Base-by-base conservation (phyloP, 768 basidiomycete genomes). In the Mycena amicta region DNA sequence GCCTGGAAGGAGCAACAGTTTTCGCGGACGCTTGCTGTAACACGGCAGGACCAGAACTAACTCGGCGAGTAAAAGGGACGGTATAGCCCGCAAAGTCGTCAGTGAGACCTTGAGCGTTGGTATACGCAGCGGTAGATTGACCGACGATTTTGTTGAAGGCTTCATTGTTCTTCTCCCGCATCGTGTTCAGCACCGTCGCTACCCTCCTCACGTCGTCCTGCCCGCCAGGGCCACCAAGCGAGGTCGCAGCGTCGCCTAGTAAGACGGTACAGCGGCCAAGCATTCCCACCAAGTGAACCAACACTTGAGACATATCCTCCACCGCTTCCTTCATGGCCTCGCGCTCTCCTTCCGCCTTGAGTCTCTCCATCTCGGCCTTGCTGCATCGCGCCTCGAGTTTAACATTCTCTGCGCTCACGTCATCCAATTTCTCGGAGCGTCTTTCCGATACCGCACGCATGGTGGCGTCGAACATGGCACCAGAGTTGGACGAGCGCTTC, bases 381-480 rank as follows among this genome's bases (percentile, higher is more conserved):
- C 81, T 80, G 71, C 78, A 82, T 51, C 78, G 76, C 1, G 87
- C 87, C 58, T 91, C 87, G 23, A 89, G 79, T 67, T 86, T 88
- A 66, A 95, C 75, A 61, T 83, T 88, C 59, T 91, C 87, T 25
- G 85, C 69, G 65, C 80, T 83, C 37, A 82, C 66, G 26, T 92
- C 89, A 67, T 93, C 93, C 31, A 93, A 73, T 63, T 86, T 86
- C 61, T 92, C 90, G 3, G 88, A 90, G 59, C 82, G 86, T 53
- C 93, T 79, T 67, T 95, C 90, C 30, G 88, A 85, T 50, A 88
- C 86, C 16, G 91, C 91, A n/a, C 89, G 84, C 68, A 94, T 82
- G 33, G 89, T 91, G 16, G 90, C 92, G 47, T 92, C 90, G 67
- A 94, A 92, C 81, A 94, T 89, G 29, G 88, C 85, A 60, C 76